Conservation (phyloP, 768 basidiomycete species). For the Phaffia tasmanica region DNA sequence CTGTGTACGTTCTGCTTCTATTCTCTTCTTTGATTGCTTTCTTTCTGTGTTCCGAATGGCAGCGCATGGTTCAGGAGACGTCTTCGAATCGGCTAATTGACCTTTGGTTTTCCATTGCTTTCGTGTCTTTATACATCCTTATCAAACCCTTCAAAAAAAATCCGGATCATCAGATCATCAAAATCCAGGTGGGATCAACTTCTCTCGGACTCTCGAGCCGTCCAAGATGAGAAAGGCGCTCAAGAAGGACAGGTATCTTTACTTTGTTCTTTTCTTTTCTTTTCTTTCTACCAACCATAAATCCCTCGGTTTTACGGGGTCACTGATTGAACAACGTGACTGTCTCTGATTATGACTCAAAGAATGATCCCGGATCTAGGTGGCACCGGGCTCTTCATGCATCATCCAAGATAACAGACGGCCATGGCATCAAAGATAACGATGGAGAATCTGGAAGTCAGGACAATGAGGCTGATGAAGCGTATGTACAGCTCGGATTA, state of each 20-base stretch:
- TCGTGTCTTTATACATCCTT: background rate
- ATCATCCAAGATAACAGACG: conserved; percentile 7
- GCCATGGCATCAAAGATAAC: background rate
- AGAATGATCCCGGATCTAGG: conserved; percentile 14
- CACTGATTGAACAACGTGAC: background rate
- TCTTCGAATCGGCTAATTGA: too few relatives aligned
- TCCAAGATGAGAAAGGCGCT: conserved; percentile 7
- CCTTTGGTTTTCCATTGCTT: too few relatives aligned
- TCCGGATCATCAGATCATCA: background rate
- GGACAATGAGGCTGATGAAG: background rate
- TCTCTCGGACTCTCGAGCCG: background rate
- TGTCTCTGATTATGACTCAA: background rate
- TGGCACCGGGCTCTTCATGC: conserved; percentile 24
- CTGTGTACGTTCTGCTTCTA: background rate
- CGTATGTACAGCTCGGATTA: background rate
- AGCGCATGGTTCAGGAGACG: background rate
- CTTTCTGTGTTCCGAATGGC: background rate
- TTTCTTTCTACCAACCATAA: background rate
- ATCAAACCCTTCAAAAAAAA: background rate
- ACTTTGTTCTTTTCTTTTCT: background rate
- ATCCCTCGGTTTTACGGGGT: background rate
- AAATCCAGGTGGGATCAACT: conserved; percentile 14
- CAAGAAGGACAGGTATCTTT: conserved; percentile 6
- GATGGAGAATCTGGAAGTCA: background rate
- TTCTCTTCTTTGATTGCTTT: background rate